Percentiles rank a stretch among this genome's conserved stretches.
phyloP scores from a whole-genome alignment of 1,284 basidiomycete species.

The Boletus hoseneyae region DNA sequence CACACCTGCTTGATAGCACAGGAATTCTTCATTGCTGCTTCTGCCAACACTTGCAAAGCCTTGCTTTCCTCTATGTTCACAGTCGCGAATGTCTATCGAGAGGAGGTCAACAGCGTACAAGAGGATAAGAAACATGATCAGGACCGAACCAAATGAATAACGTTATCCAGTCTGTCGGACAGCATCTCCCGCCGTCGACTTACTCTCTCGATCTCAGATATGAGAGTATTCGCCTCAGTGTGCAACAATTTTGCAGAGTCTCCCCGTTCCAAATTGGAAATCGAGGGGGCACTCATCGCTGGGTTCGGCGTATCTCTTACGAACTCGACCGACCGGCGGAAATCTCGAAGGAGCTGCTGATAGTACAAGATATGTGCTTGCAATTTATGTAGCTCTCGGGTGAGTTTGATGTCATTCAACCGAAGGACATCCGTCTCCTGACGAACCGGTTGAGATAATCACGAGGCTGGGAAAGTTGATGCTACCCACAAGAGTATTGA shows the following conservation, averaged over 20 bases:
- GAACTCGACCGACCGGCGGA: slow-evolving; percentile 47
- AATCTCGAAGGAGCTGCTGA: slow-evolving; percentile 48
- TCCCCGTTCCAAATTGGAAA: slow-evolving; percentile 16
- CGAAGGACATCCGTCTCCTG: slow-evolving; percentile 45
- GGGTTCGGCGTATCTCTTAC: slow-evolving; percentile 46
- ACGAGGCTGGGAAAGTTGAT: background rate
- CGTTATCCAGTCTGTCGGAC: slow-evolving; percentile 46
- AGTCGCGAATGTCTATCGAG: slow-evolving; percentile 43
- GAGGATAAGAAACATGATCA: background rate
- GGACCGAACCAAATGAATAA: slow-evolving; percentile 40
- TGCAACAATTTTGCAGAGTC: slow-evolving; percentile 32
- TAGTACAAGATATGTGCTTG: slow-evolving; percentile 53
- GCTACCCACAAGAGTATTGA: slow-evolving; percentile 42
- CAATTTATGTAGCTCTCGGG: slow-evolving; percentile 48
- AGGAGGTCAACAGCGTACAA: background rate
- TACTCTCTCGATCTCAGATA: slow-evolving; percentile 46
- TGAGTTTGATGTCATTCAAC: slow-evolving; percentile 36
- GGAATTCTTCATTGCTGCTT: slow-evolving; percentile 42
- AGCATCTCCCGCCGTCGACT: slow-evolving; percentile 41
- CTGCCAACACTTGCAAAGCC: slow-evolving; percentile 40
- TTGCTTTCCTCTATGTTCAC: slow-evolving; percentile 47
- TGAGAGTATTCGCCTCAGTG: slow-evolving; percentile 42
- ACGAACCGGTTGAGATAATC: background rate
- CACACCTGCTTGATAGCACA: slow-evolving; percentile 44
- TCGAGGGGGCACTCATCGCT: slow-evolving; percentile 30